Conservation (phyloP, 116 monocot species). For the Posidonia oceanica region DNA sequence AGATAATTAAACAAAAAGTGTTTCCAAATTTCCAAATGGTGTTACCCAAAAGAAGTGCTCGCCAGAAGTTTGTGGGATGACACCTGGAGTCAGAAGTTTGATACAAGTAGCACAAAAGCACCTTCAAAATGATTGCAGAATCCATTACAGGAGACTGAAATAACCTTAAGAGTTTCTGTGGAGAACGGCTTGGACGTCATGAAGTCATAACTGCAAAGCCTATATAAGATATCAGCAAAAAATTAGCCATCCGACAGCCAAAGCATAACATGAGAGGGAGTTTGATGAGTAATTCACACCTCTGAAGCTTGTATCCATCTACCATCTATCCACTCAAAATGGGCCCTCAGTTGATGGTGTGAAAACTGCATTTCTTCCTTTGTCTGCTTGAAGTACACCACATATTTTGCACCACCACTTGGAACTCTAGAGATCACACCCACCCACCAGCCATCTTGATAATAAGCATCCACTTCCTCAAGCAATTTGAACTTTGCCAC, state of each 20-base stretch:
- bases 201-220: conserved; percentile 1
- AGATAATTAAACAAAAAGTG: too few species aligned
- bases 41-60: too few species aligned
- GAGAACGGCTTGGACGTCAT: not conserved
- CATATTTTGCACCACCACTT: conserved; percentile 17
- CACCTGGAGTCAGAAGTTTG: not conserved
- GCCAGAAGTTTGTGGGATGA: too few species aligned
- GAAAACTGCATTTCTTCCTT: conserved; percentile 44
- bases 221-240: not conserved
- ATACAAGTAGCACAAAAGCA: not conserved
- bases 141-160: not conserved
- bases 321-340: conserved; percentile 55
- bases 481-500: conserved; percentile 31
- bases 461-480: conserved; percentile 69
- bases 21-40: too few species aligned
- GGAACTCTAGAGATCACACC: conserved; percentile 64
- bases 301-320: conserved; percentile 49
- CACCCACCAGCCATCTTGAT: conserved; percentile 81
- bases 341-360: conserved; percentile 42
- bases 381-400: conserved; percentile 63
- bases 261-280: not conserved
- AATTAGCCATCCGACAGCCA: not conserved
- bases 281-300: conserved; percentile 16
- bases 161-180: not conserved
- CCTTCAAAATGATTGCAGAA: not conserved